Evolutionary conservation across 164 flowering plant genomes (phyloP).

Genomic region (Saururus chinensis): DNA sequence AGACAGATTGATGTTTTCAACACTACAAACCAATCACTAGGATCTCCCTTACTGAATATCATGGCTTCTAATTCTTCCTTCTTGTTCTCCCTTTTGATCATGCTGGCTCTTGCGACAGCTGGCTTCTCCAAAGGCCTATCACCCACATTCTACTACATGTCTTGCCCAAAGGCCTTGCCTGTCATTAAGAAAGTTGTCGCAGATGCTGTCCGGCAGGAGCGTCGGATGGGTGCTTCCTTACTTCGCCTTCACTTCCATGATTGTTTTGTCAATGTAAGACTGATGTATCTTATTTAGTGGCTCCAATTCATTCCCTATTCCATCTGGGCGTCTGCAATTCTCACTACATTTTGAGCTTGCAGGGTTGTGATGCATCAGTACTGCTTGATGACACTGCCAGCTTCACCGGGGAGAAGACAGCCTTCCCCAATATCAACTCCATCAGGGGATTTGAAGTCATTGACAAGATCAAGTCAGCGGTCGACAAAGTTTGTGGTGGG

Average conservation of each 20-base stretch:
- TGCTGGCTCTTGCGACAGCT: conserved; percentile 4
- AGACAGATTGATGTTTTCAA: not conserved
- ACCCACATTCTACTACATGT: conserved; percentile 17
- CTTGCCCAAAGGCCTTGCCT: conserved; percentile 29
- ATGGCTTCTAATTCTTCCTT: not conserved
- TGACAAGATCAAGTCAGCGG: conserved; percentile 5
- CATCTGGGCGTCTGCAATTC: not conserved
- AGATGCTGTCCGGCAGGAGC: conserved; percentile 20
- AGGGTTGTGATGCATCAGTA: conserved; percentile 10
- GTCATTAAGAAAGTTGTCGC: conserved; percentile 18
- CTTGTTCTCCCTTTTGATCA: not conserved
- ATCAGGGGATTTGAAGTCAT: conserved; percentile 2
- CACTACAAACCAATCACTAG: not conserved
- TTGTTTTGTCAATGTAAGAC: conserved; percentile 27
- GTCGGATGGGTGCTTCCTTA: conserved; percentile 38
- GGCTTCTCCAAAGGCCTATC: conserved; percentile 12
- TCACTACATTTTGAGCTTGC: not conserved
- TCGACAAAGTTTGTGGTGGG: not conserved
- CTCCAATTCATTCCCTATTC: no score
- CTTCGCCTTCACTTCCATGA: conserved; percentile 39
- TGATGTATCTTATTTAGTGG: not conserved
- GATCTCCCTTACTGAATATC: no score
- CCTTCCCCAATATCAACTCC: conserved; percentile 4
- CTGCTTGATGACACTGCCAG: conserved; percentile 5
- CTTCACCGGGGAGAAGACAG: conserved; percentile 11